Conservation (phyloP, 768 basidiomycete species). For the Lactifluus piperatus region DNA sequence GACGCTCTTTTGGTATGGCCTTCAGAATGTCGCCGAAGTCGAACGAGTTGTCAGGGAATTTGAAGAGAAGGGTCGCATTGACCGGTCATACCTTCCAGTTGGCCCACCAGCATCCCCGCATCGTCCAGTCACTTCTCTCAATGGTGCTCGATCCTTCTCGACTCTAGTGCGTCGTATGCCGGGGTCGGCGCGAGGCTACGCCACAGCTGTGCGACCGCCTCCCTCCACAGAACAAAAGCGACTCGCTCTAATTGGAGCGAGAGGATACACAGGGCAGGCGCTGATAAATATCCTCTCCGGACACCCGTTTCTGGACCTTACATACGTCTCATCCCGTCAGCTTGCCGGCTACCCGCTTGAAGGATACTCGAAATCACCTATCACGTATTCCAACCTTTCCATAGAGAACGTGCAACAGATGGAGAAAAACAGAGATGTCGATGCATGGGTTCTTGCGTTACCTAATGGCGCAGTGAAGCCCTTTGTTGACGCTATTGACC, state of each 20-base stretch:
- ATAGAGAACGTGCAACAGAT: conserved; percentile 72
- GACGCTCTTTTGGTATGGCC: conserved; percentile 96
- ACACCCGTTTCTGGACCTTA: conserved; percentile 84
- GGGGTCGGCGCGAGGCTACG: conserved; percentile 64
- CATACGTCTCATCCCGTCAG: conserved; percentile 96
- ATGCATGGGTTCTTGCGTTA: conserved; percentile 98
- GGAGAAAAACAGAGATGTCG: conserved; percentile 85
- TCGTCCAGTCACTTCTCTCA: conserved; percentile 29
- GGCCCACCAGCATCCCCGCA: conserved; percentile 60
- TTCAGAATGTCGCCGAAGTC: conserved; percentile 85
- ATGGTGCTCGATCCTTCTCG: conserved; percentile 49
- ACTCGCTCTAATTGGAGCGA: conserved; percentile 90
- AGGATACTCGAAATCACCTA: conserved; percentile 66
- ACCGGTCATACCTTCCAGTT: conserved; percentile 85
- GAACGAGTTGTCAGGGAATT: conserved; percentile 66
- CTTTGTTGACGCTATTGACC: conserved; percentile 90
- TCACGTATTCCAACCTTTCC: conserved; percentile 78
- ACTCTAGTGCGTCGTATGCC: conserved; percentile 44
- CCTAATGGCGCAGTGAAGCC: conserved; percentile 98
- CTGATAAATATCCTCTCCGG: conserved; percentile 75
- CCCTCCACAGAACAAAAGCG: conserved; percentile 66
- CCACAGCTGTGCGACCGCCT: conserved; percentile 44
- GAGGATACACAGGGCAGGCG: conserved; percentile 93
- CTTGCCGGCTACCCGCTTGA: conserved; percentile 74
- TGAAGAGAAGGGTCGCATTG: conserved; percentile 74